Conservation (phyloP, 345 rosid species). For the Salix arbutifolia region DNA sequence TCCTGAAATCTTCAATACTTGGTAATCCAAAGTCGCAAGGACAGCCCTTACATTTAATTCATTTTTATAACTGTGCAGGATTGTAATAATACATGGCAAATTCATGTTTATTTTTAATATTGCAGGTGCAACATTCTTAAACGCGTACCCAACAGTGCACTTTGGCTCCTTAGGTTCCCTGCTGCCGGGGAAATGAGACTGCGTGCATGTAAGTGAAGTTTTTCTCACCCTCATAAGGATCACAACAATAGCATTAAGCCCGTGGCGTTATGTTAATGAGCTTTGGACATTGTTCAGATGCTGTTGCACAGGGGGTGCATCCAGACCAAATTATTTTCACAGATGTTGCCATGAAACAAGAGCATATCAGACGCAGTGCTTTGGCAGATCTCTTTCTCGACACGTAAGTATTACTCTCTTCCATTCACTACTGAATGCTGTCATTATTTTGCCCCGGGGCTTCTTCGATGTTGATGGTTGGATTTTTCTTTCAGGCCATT, state of each 20-base stretch:
- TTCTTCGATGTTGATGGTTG: not conserved
- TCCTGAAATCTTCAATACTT: conserved; percentile 86
- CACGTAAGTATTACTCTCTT: conserved; percentile 45
- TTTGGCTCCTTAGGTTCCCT: conserved; percentile 98
- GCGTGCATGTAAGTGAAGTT: conserved; percentile 57
- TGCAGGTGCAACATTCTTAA: conserved; percentile 95
- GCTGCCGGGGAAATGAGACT: conserved; percentile 98
- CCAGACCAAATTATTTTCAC: conserved; percentile 94
- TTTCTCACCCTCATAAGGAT: not conserved
- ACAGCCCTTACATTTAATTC: not conserved
- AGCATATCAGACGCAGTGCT: conserved; percentile 91
- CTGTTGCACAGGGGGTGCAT: conserved; percentile 74
- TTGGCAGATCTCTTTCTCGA: conserved; percentile 95
- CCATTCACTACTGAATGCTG: not conserved
- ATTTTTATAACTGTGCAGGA: not conserved
- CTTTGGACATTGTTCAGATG: conserved; percentile 50
- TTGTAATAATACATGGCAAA: not conserved
- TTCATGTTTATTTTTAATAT: not conserved
- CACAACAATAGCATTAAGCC: not conserved
- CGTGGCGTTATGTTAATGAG: not conserved
- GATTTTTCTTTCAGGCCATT: conserved; percentile 53
- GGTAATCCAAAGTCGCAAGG: conserved; percentile 38
- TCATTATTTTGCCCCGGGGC: not conserved
- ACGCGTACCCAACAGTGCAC: conserved; percentile 89
- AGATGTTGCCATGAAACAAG: conserved; percentile 96